Base-by-base conservation (phyloP, 768 basidiomycete species). In the Leccinum boreale region DNA sequence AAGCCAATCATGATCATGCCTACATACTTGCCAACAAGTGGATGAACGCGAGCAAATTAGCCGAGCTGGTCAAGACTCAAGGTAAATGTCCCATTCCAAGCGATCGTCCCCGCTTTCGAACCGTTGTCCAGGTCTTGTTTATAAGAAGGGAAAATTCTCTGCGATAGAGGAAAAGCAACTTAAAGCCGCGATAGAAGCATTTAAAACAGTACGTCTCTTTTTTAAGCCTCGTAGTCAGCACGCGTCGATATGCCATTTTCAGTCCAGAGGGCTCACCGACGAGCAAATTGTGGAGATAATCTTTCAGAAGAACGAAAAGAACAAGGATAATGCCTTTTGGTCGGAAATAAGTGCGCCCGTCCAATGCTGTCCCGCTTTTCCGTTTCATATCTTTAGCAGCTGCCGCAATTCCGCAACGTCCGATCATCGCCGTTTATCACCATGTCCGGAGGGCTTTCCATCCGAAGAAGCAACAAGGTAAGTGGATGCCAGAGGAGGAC, bases 131-230 rank as follows among this genome's bases (percentile, higher is more conserved):
- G 90, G 90, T 31, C 81, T 93, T n/a, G 81, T 89, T 3, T 92
- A 90, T 70, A 92, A 87, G 74, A 92, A 92, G 71, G 91, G 91
- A 14, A 92, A 90, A 67, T 94, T 94, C 65, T 91, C 90, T 24
- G 82, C 86, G 0, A 84, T 85, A 44, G 91, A 94, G 66, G 87
- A 85, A 57, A 79, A 84, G 24, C 85, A 86, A 60, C 71, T 92
- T 1, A 79, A 74, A 60, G 70, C 72, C 14, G 90, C 90, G 7
- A 84, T 93, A 35, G 84, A 87, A 56, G 70, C 74, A 9, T 91
- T 85, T 67, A 79, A 81, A 54, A 63, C 70, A 19, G 89, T 89
- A 64, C 50, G 85, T 75, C 19, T 17, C 49, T 53, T 55, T 21
- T 28, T 19, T n/a, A n/a, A 49, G 29, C 42, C 26, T 23, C 33